Evolutionary conservation across 768 basidiomycete species (phyloP), one percentile per base, ranked within the genome.

Genomic region (Hysterangium stoloniferum): DNA sequence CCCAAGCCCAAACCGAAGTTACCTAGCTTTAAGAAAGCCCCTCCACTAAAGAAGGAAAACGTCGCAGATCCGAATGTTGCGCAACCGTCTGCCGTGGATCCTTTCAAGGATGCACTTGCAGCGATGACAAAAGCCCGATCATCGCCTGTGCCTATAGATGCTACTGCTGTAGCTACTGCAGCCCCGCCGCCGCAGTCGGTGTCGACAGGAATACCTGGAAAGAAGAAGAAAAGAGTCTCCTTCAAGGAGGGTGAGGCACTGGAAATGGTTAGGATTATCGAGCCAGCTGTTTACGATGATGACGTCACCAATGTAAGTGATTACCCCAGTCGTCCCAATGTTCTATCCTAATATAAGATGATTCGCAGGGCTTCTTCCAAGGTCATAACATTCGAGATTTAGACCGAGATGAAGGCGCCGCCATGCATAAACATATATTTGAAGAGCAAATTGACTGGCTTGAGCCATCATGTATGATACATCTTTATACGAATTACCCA

Each of bases 391-490:
- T 86, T 57, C 87, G 87, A 63, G 88, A 90, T 68, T 73, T 92
- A 72, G 89, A 92, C 69, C 78, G 86, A 64, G 84, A 79, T 64
- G 90, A 91, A 65, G 89, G 89, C 44, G 86, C 86, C 50, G 86
- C 89, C 46, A 64, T 92, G 59, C 88, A 91, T 62, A 78, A 80
- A 54, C 84, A 82, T 63, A 61, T 86, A 54, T 91, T 91, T 65
- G 89, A 91, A 69, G 89, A 91, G 70, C 74, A 79, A 52, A 71
- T 89, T 57, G 90, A 92, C 71, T 92, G 88, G 88, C 71, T 71
- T 60, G 90, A 92, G 61, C 88, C 86, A 52, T n/a, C n/a, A n/a
- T n/a, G n/a, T n/a, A n/a, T n/a, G n/a, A 65, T 76, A 60, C 71
- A 90, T 92, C 75, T 80, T 86, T 58, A 20, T 35, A 19, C 11